These are phyloP conservation scores for Eucalyptus albens DNA, from an alignment of 345 rosid genomes.

Conservation along the genomic window DNA sequence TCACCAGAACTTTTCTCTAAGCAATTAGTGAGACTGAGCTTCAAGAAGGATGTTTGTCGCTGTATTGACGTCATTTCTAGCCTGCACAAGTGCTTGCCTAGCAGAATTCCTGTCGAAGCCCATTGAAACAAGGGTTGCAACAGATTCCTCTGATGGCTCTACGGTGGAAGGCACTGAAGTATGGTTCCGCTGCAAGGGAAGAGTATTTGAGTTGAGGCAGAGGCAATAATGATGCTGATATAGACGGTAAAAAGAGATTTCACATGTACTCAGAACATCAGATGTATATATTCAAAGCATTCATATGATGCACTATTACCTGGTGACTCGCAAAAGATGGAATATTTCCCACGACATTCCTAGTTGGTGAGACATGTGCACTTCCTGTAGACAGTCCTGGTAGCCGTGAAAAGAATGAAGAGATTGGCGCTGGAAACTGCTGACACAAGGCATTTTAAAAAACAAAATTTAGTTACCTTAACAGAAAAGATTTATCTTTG, in stretches of 20 bases:
- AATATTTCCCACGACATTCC: constrained; percentile 26
- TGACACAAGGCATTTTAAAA: background rate
- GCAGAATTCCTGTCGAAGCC: constrained; percentile 89
- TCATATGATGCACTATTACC: constrained; percentile 22
- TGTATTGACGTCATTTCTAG: constrained; percentile 76
- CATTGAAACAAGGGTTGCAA: constrained; percentile 72
- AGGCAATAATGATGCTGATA: background rate
- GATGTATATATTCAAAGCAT: background rate
- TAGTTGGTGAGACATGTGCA: constrained; percentile 39
- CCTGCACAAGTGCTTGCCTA: constrained; percentile 79
- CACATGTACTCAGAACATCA: background rate
- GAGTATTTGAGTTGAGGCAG: background rate
- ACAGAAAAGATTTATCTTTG: background rate
- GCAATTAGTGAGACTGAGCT: constrained; percentile 42
- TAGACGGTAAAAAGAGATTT: background rate
- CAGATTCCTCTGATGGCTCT: constrained; percentile 75
- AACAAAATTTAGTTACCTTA: background rate
- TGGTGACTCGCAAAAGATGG: constrained; percentile 45
- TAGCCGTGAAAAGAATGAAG: constrained; percentile 60
- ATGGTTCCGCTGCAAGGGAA: constrained; percentile 38
- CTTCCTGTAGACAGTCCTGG: constrained; percentile 54
- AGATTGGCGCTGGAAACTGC: constrained; percentile 66
- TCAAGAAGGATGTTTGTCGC: constrained; percentile 97
- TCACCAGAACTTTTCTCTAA: background rate
- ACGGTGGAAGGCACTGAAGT: constrained; percentile 13